Conservation (phyloP, 2,329 filamentous ascomycete genomes). For the Penicillium sp. region DNA sequence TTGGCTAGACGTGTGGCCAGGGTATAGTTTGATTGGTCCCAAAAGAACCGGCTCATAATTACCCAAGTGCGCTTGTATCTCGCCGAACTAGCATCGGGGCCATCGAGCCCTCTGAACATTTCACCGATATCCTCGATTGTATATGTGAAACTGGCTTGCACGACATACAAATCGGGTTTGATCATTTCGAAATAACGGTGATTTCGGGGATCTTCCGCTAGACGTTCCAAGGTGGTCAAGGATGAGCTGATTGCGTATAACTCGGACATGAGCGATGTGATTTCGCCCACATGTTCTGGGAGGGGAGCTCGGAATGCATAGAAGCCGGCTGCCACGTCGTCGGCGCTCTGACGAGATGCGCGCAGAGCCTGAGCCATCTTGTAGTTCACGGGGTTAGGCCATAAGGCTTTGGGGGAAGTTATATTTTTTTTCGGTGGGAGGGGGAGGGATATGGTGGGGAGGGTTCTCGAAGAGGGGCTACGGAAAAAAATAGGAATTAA, state of each 20-base stretch:
- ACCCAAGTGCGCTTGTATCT: conserved; percentile 53
- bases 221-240: conserved; percentile 49
- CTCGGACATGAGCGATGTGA: conserved; percentile 54
- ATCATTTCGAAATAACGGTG: conserved; percentile 41
- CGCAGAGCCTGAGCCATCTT: conserved; percentile 45
- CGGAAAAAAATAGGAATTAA: not conserved
- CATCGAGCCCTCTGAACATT: conserved; percentile 45
- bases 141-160: conserved; percentile 49
- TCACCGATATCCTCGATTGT: conserved; percentile 53
- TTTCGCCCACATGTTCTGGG: conserved; percentile 51
- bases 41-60: conserved; percentile 48
- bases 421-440: not conserved
- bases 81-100: conserved; percentile 23
- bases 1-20: conserved; percentile 50
- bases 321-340: conserved; percentile 54
- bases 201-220: conserved; percentile 42
- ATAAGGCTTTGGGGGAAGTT: conserved; percentile 12
- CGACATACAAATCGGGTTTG: conserved; percentile 48
- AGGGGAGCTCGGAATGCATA: conserved; percentile 51
- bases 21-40: conserved; percentile 46
- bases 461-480: not conserved
- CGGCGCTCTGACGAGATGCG: conserved; percentile 48
- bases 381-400: conserved; percentile 17
- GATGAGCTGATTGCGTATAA: conserved; percentile 54
- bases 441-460: not conserved